Evolutionary conservation across 2,329 filamentous ascomycete species (phyloP).

Genomic region (Raffaelea arxii): DNA sequence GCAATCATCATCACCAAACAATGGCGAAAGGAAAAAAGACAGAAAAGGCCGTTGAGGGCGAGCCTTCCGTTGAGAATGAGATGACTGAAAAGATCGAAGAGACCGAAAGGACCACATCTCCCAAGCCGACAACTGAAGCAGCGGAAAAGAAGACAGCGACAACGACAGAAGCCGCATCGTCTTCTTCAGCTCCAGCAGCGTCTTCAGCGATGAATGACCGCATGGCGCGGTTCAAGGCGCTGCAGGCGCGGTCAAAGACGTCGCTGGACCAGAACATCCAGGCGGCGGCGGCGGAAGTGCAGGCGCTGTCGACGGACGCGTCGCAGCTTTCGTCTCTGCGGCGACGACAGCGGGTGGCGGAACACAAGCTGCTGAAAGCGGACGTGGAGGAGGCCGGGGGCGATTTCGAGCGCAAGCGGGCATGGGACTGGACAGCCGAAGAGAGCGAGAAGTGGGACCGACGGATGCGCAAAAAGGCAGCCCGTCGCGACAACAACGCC

Average conservation of each 20-base stretch:
- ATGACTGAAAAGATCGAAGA: neutral
- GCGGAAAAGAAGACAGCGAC: neutral
- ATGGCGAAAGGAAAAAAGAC: neutral
- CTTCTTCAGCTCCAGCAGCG: constrained; percentile 9
- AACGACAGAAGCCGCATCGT: neutral
- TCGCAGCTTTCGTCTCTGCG: constrained; percentile 67
- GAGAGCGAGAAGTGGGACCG: constrained; percentile 93
- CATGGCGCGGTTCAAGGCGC: constrained; percentile 73
- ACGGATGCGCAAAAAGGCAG: constrained; percentile 75
- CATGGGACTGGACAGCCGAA: constrained; percentile 97
- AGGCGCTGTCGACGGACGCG: constrained; percentile 69
- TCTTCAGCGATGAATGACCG: constrained; percentile 51
- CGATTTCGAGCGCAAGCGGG: constrained; percentile 94
- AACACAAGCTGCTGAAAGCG: constrained; percentile 87
- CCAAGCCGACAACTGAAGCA: neutral
- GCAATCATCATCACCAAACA: neutral
- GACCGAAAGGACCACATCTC: neutral
- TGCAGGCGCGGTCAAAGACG: constrained; percentile 70
- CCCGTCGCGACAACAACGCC: constrained; percentile 72
- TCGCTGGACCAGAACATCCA: constrained; percentile 68
- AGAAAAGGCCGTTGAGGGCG: neutral
- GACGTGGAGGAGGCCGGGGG: constrained; percentile 77
- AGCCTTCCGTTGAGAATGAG: neutral
- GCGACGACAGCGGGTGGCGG: constrained; percentile 77
- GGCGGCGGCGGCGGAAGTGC: constrained; percentile 74